Base-by-base conservation (phyloP, 768 basidiomycete genomes). In the Leccinum broughii region DNA sequence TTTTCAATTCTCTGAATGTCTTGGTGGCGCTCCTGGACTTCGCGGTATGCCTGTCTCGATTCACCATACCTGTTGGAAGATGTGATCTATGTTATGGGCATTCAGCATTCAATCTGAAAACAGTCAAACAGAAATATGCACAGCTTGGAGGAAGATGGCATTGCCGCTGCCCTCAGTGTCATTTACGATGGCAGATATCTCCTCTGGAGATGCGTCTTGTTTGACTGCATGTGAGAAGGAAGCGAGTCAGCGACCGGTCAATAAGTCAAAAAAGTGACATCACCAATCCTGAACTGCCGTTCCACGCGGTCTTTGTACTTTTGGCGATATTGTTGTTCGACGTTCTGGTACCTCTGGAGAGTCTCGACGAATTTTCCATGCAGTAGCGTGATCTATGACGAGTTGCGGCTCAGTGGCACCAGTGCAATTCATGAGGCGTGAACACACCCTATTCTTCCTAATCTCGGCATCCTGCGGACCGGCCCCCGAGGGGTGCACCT, bases 1-100 rank as follows among this genome's bases (percentile, higher is more conserved):
- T n/a, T n/a, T n/a, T n/a, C n/a, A n/a, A n/a, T n/a, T 72, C 83
- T 85, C 64, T 83, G 82, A 65, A 98, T 84, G 61, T 97, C 93
- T 67, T 88, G 82, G 70, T 95, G 93, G 37, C 95, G 83, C 59
- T 90, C 86, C 71, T 95, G 95, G 0, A 95, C 93, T 75, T 97
- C 95, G 54, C 85, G 82, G 72, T 89, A 93, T 0, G 91, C 94
- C 49, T 83, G 82, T 51, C 92, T 80, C 15, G 92, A 87, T 64
- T 92, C 89, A 34, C 87, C 91, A 72, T 92, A 93, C n/a, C 86
- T 85, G 54, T 84, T 86, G n/a, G 91, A 90, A 30, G 80, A 80
- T 46, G 88, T 82, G 49, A 95, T 78, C 92, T 93, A 62, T 9
- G 35, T 9, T 7, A 41, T 30, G 55, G 11, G 0, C 3, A 22